These are phyloP conservation scores for Tetratostichococcus sp. DNA, from an alignment of 139 green algal genomes.

Conservation along the genomic window DNA sequence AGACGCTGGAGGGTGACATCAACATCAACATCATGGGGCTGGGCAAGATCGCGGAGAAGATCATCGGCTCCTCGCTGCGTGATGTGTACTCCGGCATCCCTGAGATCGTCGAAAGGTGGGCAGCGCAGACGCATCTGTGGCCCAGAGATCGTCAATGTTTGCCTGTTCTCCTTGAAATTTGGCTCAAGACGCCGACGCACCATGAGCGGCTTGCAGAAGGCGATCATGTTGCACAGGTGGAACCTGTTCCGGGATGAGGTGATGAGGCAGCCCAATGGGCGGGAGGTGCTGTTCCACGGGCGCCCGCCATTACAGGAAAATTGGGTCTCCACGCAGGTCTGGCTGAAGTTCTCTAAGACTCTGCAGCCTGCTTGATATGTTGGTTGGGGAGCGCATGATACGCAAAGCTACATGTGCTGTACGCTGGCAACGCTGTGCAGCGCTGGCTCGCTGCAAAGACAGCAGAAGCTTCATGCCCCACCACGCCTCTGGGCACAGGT, in stretches of 20 bases:
- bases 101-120: conserved; percentile 19
- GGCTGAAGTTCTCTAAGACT: too few species aligned
- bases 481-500: neutral
- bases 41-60: conserved; percentile 24
- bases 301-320: conserved; percentile 19
- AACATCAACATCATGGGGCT: neutral
- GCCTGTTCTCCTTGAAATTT: too few species aligned
- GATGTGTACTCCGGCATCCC: conserved; percentile 33
- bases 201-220: too few species aligned
- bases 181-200: too few species aligned
- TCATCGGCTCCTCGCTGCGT: conserved; percentile 25
- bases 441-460: too few species aligned
- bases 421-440: too few species aligned
- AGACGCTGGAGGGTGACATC: conserved; percentile 8
- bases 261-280: conserved; percentile 10
- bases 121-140: neutral
- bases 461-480: too few species aligned
- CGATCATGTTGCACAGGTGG: conserved; percentile 19
- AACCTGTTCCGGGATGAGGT: conserved; percentile 22
- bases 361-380: too few species aligned
- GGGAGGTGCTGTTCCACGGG: conserved; percentile 28
- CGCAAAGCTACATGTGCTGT: too few species aligned
- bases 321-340: neutral
- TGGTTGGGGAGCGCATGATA: too few species aligned
- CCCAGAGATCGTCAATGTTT: too few species aligned